Base-by-base conservation (phyloP, 2,329 filamentous ascomycete species). In the Lecanicillium sp. region DNA sequence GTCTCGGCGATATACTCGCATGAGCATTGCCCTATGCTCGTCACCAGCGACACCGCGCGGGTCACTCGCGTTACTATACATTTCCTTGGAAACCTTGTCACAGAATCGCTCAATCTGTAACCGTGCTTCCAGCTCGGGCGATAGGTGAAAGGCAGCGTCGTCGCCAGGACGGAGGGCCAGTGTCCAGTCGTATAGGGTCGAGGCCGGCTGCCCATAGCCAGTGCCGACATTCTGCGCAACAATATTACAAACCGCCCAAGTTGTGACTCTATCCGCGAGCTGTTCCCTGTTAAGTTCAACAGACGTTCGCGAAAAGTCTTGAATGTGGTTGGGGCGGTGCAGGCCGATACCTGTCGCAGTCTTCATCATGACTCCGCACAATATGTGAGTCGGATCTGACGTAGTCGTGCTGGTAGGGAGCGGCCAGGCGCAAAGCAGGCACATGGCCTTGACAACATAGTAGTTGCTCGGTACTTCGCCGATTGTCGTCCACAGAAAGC, bases 311-410 rank as follows among this genome's bases (percentile, higher is more conserved):
- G 83, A 87, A 56, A 90, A 92, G 57, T 90, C 85, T 56, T 89
- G 83, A 32, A 84, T 85, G 56, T 89, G 80, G 39, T 82, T 86
- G 11, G 85, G 85, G 34, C 85, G 75, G 52, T 92, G 85, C 38
- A 92, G 68, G 15, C 85, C 85, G 48, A 89, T 87, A 47, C 86
- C 84, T 47, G 86, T 88, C 8, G 85, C 85, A 16, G 85, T 78
- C 62, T 89, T 87, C 77, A 90, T 88, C 83, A 90, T 87, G 44
- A 87, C 77, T 37, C 85, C 85, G 48, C 81, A 82, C 14, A 89
- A 65, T 55, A 86, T 88, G 54, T 89, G 86, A 2, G 85, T 90
- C 3, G 84, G 83, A 49, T 92, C 85, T 7, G 80, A 80, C 5
- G 82, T 81, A 2, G 83, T 87, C 5, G 81, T 85, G 58, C 82